phyloP scores from a whole-genome alignment of 768 basidiomycete species.

The Crucibulum laeve region DNA sequence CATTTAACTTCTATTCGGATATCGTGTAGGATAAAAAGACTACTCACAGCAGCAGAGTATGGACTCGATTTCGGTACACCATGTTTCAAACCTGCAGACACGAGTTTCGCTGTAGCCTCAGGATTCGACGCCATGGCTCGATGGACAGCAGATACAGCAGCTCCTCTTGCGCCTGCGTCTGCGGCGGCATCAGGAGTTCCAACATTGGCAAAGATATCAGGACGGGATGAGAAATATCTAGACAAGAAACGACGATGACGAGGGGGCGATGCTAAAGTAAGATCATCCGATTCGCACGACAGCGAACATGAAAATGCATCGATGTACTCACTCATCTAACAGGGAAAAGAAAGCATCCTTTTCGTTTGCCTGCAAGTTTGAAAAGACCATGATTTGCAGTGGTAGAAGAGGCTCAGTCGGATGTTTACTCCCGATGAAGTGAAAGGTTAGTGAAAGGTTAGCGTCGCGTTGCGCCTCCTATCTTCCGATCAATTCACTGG shows the following conservation, averaged over 20 bases:
- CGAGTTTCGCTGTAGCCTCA: conserved; percentile 33
- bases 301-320: conserved; percentile 7
- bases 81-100: conserved; percentile 37
- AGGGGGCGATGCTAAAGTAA: neutral
- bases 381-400: conserved; percentile 73
- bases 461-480: no score
- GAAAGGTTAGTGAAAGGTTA: no score
- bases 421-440: no score
- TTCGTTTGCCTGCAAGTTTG: conserved; percentile 60
- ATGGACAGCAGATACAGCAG: conserved; percentile 37
- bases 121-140: conserved; percentile 39
- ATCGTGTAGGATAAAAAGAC: neutral
- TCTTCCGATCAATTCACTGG: neutral
- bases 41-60: conserved; percentile 29
- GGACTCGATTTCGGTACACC: conserved; percentile 29
- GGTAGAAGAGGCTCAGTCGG: no score
- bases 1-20: no score
- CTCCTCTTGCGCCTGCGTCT: conserved; percentile 21
- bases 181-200: conserved; percentile 16
- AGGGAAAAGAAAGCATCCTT: conserved; percentile 81
- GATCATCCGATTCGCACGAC: neutral
- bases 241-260: neutral
- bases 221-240: conserved; percentile 74
- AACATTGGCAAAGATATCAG: conserved; percentile 49
- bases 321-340: conserved; percentile 68